Conservation (phyloP, 257 asterid genomes). For the Salvia splendens region DNA sequence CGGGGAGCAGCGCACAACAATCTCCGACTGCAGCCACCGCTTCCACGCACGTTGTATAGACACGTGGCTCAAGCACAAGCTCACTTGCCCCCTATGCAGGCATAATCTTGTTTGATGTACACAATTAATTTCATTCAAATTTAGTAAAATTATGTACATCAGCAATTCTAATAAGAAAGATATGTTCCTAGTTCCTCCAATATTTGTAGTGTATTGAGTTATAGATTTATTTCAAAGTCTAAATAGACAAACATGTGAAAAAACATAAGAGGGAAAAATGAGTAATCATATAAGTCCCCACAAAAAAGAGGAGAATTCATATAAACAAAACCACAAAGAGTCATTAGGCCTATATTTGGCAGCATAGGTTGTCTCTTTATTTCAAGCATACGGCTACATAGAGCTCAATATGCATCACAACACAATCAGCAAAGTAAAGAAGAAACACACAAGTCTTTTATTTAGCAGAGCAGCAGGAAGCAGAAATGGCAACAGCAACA, state of each 20-base stretch:
- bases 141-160: no score
- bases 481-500: background rate
- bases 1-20: background rate
- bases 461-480: conserved; percentile 27
- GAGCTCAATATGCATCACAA: conserved; percentile 18
- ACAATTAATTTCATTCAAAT: no score
- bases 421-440: conserved; percentile 4
- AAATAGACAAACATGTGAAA: no score
- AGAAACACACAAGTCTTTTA: conserved; percentile 19
- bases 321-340: conserved; percentile 13
- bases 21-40: background rate
- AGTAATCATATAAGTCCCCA: background rate
- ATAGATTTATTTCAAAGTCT: no score
- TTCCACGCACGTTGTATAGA: background rate
- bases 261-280: no score
- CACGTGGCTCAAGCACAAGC: background rate
- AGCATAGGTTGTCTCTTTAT: conserved; percentile 31
- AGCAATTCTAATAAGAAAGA: no score
- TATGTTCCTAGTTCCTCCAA: no score
- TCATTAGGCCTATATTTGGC: conserved; percentile 21
- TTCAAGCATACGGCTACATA: conserved; percentile 26
- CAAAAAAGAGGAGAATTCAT: conserved; percentile 16
- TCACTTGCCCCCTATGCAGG: background rate
- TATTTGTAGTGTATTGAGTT: no score
- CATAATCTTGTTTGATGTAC: background rate